These are phyloP conservation scores for Ophiostoma populinum DNA, from an alignment of 2,329 filamentous ascomycete genomes.

Conservation along the genomic window DNA sequence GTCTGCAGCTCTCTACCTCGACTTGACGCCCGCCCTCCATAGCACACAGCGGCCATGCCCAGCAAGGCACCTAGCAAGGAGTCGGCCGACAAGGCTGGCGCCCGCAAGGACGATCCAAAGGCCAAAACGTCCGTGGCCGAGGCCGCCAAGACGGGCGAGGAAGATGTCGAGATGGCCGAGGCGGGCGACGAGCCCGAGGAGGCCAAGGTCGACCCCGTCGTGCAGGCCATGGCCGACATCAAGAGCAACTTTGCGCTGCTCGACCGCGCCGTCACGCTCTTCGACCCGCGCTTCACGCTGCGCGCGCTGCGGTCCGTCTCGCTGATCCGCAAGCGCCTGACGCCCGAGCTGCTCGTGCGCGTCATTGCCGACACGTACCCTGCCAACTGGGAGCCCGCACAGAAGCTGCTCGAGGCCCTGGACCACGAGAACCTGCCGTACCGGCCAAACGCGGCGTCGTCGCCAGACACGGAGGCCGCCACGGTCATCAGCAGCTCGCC, in stretches of 20 bases:
- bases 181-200: constrained; percentile 24
- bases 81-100: constrained; percentile 43
- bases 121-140: constrained; percentile 48
- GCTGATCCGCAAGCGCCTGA: constrained; percentile 80
- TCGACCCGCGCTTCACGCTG: constrained; percentile 89
- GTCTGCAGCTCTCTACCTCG: too few species aligned
- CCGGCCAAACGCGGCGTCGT: constrained; percentile 22
- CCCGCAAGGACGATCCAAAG: constrained; percentile 44
- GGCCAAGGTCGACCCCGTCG: constrained; percentile 39
- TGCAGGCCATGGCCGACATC: constrained; percentile 60
- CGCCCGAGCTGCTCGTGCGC: constrained; percentile 62
- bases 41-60: constrained; percentile 38
- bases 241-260: constrained; percentile 84
- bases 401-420: constrained; percentile 52
- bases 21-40: too few species aligned
- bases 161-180: constrained; percentile 55
- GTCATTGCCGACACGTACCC: constrained; percentile 70
- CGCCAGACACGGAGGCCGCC: constrained; percentile 58
- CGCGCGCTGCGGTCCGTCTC: constrained; percentile 90
- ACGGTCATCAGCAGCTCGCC: constrained; percentile 22
- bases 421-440: constrained; percentile 47
- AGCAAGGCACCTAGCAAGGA: constrained; percentile 58
- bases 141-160: constrained; percentile 50
- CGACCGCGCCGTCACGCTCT: constrained; percentile 79
- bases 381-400: constrained; percentile 35